phyloP scores from a whole-genome alignment of 352 stramenopile species.

The Phytophthora pseudosyringae region DNA sequence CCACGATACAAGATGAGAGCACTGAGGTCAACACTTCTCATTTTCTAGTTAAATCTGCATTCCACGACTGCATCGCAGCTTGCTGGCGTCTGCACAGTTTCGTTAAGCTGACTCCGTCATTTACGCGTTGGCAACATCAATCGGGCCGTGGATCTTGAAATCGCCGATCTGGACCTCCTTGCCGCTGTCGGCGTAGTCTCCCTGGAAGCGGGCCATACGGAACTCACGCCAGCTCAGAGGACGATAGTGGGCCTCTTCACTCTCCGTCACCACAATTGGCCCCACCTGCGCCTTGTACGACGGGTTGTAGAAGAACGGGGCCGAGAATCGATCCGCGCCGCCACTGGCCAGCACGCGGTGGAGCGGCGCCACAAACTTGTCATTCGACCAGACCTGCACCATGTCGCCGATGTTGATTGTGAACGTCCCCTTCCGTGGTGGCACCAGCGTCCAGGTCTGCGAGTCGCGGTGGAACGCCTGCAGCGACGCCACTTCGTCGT shows the following conservation, averaged over 20 bases:
- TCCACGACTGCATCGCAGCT: background rate
- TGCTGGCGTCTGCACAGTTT: too few relatives aligned
- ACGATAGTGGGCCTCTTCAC: constrained; percentile 60
- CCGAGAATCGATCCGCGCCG: constrained; percentile 50
- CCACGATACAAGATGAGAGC: too few relatives aligned
- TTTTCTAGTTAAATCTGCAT: too few relatives aligned
- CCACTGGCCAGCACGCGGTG: constrained; percentile 57
- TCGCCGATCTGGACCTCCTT: constrained; percentile 94
- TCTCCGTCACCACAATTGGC: constrained; percentile 53
- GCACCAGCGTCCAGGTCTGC: constrained; percentile 56
- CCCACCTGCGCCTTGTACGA: constrained; percentile 70
- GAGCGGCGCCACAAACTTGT: constrained; percentile 50
- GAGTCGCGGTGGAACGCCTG: constrained; percentile 57
- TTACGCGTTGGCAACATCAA: constrained; percentile 26
- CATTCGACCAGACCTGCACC: constrained; percentile 66
- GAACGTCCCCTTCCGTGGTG: constrained; percentile 48
- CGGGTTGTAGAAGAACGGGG: constrained; percentile 74
- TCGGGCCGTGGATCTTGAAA: constrained; percentile 41
- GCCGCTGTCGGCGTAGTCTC: constrained; percentile 92
- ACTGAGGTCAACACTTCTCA: too few relatives aligned
- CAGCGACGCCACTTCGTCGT: constrained; percentile 60
- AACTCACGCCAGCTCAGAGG: constrained; percentile 91
- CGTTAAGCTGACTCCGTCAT: background rate
- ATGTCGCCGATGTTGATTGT: constrained; percentile 73
- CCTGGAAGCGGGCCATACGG: constrained; percentile 85